Evolutionary conservation across 306 rosid species (phyloP), one percentile per base, ranked within the genome.

Genomic region (Sophora flavescens): DNA sequence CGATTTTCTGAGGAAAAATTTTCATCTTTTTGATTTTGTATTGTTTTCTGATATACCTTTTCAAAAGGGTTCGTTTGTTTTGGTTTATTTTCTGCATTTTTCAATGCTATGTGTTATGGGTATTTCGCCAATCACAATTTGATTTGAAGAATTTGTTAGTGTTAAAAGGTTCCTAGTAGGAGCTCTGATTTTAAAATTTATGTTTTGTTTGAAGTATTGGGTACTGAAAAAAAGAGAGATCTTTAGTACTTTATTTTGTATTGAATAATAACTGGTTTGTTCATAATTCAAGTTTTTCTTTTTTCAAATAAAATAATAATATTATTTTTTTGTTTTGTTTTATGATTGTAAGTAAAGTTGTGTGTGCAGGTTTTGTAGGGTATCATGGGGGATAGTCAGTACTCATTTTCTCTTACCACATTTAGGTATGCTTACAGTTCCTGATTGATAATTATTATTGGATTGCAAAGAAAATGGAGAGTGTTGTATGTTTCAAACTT

Each of bases 321-420:
- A 22, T 30, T 28, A 3, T 4, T 33, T 3, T 52, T 18, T 5
- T 30, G 28, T n/a, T 38, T 35, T 66, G 26, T 47, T 3, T 2
- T 57, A 3, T 59, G 45, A 44, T 54, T 63, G 52, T 62, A 15
- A 28, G 38, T 10, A 15, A 68, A 6, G 48, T 38, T 77, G 54
- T 68, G 17, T 32, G 32, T 47, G 69, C 68, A 81, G 85, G 48
- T 79, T 72, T 41, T 59, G 54, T 30, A 32, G 41, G 33, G 52
- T 54, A 75, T 63, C 69, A 86, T 86, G 90, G 90, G 90, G 9
- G 90, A 86, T 70, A 84, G 88, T 75, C 90, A 86, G 61, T 86
- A 86, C 63, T 86, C 90, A 6, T 86, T 86, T 74, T 86, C 90
- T 59, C 83, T 86, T 22, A 86, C 89, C 48, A 86, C 89, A 51